Base-by-base conservation (phyloP, 1,284 basidiomycete genomes). In the Cryptococcus neoformans region DNA sequence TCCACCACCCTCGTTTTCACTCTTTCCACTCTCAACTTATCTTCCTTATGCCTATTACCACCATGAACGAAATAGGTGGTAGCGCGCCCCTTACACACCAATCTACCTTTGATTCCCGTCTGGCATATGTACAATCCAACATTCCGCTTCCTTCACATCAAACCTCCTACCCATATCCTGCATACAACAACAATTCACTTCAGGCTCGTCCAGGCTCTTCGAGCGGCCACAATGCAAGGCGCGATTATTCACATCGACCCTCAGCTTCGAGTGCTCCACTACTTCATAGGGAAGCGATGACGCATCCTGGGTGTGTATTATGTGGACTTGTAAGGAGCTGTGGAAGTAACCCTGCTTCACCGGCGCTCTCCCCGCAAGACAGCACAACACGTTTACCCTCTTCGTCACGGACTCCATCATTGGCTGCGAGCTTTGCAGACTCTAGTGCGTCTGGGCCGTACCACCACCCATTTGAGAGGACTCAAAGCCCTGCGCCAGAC, bases 261-360 rank as follows among this genome's bases (percentile, higher is more conserved):
- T 36, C 48, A 35, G 17, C 35, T 42, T 44, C 47, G 5, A 38
- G n/a, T 14, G 40, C 49, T 9, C 21, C 50, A 9, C n/a, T 38
- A 17, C 44, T 52, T 14, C 34, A 39, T 12, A 36, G 28, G 21
- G 6, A 52, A 2, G 28, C 21, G 44, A 45, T 49, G 3, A 44
- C 54, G n/a, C 57, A 63, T 44, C 65, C 68, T 9, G 69, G 69
- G 12, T 72, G 69, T 37, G 66, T 69, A 1, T 56, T 72, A 3
- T 72, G 69, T 53, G 64, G 69, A 10, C 46, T 67, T 2, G 68
- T 72, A 10, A 54, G 62, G 11, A 62, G 61, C 4, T 38, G 48
- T 21, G 21, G 37, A 44, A 44, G 42, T 21, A 44, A 44, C 42
- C 34, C 46, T 8, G 10, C 46, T 5, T 47, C 46, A 47, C 16